Conservation (phyloP, 495 filamentous ascomycete genomes). For the Aspergillus diversus region DNA sequence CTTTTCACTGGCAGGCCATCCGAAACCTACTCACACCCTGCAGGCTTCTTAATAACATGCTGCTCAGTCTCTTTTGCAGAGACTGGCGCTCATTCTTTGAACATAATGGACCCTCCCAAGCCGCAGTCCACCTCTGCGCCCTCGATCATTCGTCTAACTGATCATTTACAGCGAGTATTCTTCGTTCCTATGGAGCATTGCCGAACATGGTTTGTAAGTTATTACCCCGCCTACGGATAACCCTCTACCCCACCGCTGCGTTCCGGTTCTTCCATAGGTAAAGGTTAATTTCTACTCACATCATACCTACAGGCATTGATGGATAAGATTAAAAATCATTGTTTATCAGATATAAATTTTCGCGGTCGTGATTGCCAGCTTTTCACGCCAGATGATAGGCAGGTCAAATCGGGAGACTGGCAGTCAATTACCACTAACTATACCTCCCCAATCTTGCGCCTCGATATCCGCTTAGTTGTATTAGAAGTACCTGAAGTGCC, state of each 20-base stretch:
- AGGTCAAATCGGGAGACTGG: not conserved
- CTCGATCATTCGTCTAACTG: conserved; percentile 1
- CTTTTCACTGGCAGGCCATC: not conserved
- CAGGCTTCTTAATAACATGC: conserved; percentile 4
- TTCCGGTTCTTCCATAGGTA: not conserved
- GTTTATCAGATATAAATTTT: not conserved
- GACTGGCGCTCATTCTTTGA: not conserved
- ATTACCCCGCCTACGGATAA: not conserved
- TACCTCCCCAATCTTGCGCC: not conserved
- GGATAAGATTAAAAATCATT: not conserved
- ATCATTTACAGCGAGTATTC: conserved; percentile 2
- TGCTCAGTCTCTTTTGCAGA: not conserved
- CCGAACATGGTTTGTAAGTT: conserved; percentile 7
- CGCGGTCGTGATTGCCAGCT: not conserved
- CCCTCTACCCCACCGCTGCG: not conserved
- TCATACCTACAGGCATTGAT: not conserved
- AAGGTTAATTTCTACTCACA: not conserved
- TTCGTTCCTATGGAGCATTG: conserved; percentile 9
- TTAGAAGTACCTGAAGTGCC: not conserved
- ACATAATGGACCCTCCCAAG: conserved; percentile 7
- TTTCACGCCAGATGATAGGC: not conserved
- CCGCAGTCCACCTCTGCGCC: not conserved
- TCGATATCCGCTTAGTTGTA: not conserved
- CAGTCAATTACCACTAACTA: not conserved
- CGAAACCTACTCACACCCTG: not conserved